phyloP scores from a whole-genome alignment of 2,329 filamentous ascomycete species.

The Corinectria fuckeliana region DNA sequence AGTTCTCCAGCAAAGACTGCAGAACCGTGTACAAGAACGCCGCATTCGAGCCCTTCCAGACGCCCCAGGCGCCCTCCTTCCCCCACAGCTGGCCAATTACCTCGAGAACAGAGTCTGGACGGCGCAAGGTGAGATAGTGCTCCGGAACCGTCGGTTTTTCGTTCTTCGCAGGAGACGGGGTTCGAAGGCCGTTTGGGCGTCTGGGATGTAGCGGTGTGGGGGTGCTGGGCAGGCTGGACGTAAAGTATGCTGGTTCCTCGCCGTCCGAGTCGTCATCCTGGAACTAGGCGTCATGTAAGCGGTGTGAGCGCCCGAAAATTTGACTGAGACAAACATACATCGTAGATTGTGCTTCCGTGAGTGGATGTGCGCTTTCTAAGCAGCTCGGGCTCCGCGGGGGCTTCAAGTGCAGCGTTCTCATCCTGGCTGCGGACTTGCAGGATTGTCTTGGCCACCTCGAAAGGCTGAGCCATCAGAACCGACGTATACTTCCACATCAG shows the following conservation, averaged over 20 bases:
- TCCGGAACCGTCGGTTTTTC: conserved; percentile 44
- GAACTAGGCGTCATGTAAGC: conserved; percentile 39
- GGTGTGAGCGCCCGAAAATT: conserved; percentile 15
- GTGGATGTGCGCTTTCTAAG: conserved; percentile 40
- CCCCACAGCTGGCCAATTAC: conserved; percentile 88
- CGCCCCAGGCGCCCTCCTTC: conserved; percentile 86
- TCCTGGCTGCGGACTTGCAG: conserved; percentile 76
- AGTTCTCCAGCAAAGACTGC: conserved; percentile 86
- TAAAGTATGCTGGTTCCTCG: conserved; percentile 87
- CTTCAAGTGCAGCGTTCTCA: conserved; percentile 46
- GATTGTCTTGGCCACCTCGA: conserved; percentile 95
- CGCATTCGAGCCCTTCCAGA: conserved; percentile 93
- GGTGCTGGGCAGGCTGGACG: conserved; percentile 65
- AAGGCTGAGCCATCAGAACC: conserved; percentile 89
- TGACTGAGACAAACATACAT: conserved; percentile 38
- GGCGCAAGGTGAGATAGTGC: conserved; percentile 74
- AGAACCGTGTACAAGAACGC: conserved; percentile 92
- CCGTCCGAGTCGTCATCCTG: conserved; percentile 71
- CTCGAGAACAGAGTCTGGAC: conserved; percentile 82
- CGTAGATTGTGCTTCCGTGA: conserved; percentile 44
- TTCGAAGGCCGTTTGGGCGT: conserved; percentile 41
- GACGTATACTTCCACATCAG: conserved; percentile 91
- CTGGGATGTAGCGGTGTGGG: conserved; percentile 54
- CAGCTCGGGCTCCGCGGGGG: conserved; percentile 33
- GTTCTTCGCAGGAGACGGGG: conserved; percentile 44